These are phyloP conservation scores for Kondoa malvinella DNA, from an alignment of 768 basidiomycete genomes.

Conservation along the genomic window DNA sequence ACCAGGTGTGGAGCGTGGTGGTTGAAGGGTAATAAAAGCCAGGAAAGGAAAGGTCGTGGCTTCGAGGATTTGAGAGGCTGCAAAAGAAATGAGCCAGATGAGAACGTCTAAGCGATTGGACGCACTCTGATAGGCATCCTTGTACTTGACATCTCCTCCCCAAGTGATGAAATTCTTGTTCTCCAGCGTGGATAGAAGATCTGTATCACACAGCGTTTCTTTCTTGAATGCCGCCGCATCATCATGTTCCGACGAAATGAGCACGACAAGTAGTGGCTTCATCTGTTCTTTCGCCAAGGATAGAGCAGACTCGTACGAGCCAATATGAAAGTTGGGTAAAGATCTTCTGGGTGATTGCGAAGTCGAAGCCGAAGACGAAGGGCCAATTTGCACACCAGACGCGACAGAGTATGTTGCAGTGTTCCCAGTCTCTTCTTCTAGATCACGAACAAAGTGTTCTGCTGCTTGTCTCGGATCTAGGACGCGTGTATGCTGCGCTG, in stretches of 20 bases:
- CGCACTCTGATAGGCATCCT: constrained; percentile 60
- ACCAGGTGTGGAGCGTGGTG: constrained; percentile 37
- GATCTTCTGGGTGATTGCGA: not conserved
- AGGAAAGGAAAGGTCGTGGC: constrained; percentile 85
- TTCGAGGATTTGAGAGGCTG: constrained; percentile 40
- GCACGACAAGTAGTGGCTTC: constrained; percentile 58
- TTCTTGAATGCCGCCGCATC: constrained; percentile 72
- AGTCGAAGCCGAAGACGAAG: constrained; percentile 1
- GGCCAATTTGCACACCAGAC: not conserved
- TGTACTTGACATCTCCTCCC: constrained; percentile 70
- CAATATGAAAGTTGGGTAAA: constrained; percentile 42
- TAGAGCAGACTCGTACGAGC: constrained; percentile 65
- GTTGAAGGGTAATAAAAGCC: constrained; percentile 76
- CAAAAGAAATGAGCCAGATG: constrained; percentile 26
- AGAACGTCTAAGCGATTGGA: constrained; percentile 15
- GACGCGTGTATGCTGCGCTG: not conserved
- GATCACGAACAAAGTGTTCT: not conserved
- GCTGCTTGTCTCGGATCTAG: not conserved
- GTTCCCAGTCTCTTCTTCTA: constrained; percentile 3
- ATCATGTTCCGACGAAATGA: constrained; percentile 82
- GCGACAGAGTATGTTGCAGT: not conserved
- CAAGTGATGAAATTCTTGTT: constrained; percentile 63
- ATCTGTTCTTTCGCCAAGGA: constrained; percentile 51
- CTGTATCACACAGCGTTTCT: constrained; percentile 45
- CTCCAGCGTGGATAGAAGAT: constrained; percentile 52